A percentile compares a stretch with the other conserved stretches of the same genome.
Evolutionary conservation across 257 asterid species (phyloP).

Genomic region (Lantana camara): DNA sequence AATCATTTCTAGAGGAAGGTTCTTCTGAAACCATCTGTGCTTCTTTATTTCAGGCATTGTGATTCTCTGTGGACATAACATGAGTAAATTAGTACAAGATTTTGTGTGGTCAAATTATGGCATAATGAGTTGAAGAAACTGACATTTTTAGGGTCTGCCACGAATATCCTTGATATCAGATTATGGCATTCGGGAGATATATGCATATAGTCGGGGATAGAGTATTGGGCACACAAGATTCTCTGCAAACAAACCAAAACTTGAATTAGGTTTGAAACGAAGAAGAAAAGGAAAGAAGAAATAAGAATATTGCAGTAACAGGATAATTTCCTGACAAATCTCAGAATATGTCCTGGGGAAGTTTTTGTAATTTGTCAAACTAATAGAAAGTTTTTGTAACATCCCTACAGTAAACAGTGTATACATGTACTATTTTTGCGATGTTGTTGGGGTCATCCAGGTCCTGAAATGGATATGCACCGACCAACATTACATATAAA

Average conservation of each 20-base stretch:
- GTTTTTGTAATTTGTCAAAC: too few species aligned
- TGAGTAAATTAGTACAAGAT: neutral
- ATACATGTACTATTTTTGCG: constrained; percentile 95
- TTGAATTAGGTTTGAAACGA: constrained; percentile 11
- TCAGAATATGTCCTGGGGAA: too few species aligned
- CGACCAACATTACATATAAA: constrained; percentile 94
- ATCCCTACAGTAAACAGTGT: too few species aligned
- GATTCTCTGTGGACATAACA: constrained; percentile 60
- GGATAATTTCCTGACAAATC: too few species aligned
- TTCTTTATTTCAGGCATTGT: constrained; percentile 81
- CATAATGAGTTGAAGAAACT: neutral
- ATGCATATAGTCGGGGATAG: constrained; percentile 92
- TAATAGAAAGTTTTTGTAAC: too few species aligned
- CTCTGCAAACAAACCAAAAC: constrained; percentile 52
- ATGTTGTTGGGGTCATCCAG: constrained; percentile 95
- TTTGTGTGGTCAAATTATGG: neutral
- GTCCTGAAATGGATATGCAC: constrained; percentile 97
- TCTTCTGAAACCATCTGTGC: constrained; percentile 90
- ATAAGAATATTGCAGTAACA: too few species aligned
- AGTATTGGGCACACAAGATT: constrained; percentile 87
- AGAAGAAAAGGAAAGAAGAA: neutral
- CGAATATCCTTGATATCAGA: constrained; percentile 87
- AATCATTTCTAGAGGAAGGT: constrained; percentile 82
- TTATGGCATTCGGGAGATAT: constrained; percentile 92
- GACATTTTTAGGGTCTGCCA: constrained; percentile 94